phyloP scores from a whole-genome alignment of 805 yeast species.

The Sugiyamaella floridensis region DNA sequence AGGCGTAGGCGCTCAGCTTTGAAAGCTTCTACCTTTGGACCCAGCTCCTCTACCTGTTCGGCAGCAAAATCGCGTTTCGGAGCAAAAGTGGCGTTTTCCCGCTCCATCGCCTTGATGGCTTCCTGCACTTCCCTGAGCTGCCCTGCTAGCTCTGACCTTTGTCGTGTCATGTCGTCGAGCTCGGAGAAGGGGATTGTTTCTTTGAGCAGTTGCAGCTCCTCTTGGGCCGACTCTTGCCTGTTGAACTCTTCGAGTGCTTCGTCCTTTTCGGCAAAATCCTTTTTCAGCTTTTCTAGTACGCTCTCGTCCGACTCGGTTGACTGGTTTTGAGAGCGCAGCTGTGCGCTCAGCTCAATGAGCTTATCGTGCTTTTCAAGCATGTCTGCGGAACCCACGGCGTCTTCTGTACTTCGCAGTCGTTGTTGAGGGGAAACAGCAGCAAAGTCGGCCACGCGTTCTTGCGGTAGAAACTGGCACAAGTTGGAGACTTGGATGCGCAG shows the following conservation, averaged over 20 bases:
- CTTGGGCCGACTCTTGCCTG: constrained; percentile 14
- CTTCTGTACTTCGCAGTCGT: constrained; percentile 66
- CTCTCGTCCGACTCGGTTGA: constrained; percentile 38
- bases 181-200: neutral
- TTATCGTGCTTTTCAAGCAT: constrained; percentile 50
- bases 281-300: constrained; percentile 9
- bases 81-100: neutral
- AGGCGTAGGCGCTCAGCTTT: no score
- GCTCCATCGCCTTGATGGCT: neutral
- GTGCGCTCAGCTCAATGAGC: constrained; percentile 46
- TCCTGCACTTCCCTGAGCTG: neutral
- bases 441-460: constrained; percentile 89
- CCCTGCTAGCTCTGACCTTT: neutral
- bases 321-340: constrained; percentile 34
- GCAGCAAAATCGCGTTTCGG: neutral
- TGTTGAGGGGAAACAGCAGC: constrained; percentile 74
- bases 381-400: constrained; percentile 63
- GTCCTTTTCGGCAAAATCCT: constrained; percentile 23
- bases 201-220: constrained; percentile 12
- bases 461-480: constrained; percentile 90
- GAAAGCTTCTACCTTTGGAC: no score
- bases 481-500: constrained; percentile 83
- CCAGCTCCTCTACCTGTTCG: no score
- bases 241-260: constrained; percentile 20
- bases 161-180: neutral